These are phyloP conservation scores for Adansonia gregorii DNA, from an alignment of 441 rosid genomes.

Conservation along the genomic window DNA sequence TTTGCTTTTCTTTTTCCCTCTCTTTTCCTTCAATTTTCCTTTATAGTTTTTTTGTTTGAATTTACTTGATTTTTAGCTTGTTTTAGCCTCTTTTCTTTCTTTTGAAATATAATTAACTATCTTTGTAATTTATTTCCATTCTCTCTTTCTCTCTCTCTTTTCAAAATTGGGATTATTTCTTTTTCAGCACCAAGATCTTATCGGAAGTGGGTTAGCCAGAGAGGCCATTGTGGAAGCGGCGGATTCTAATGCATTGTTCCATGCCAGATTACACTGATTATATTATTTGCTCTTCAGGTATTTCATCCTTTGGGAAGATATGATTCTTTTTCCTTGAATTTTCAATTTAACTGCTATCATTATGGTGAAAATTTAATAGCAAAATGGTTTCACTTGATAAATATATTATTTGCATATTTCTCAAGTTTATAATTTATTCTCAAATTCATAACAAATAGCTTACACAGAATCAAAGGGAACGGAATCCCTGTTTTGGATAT, in stretches of 20 bases:
- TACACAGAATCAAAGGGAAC: background rate
- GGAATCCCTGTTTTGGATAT: background rate
- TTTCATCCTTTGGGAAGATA: background rate
- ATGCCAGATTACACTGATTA: slow-evolving; percentile 77
- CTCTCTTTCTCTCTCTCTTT: no score
- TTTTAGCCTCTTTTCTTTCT: no score
- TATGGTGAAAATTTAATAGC: no score
- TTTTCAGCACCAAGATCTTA: slow-evolving; percentile 69
- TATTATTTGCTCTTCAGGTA: slow-evolving; percentile 83
- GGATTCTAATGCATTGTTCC: slow-evolving; percentile 95
- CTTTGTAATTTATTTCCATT: no score
- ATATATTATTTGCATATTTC: background rate
- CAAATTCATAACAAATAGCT: background rate
- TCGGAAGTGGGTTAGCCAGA: slow-evolving; percentile 75
- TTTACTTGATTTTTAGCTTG: no score
- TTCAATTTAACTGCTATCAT: background rate
- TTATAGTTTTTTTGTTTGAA: no score
- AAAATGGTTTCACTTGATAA: no score
- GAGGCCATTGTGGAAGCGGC: slow-evolving; percentile 86
- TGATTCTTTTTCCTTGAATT: background rate
- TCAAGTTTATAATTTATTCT: background rate
- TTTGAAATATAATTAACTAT: no score
- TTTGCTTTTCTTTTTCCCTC: no score
- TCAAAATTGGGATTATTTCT: no score
- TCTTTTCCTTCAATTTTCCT: no score